Conservation (phyloP, 139 green algal genomes). For the Eudorina sp. region DNA sequence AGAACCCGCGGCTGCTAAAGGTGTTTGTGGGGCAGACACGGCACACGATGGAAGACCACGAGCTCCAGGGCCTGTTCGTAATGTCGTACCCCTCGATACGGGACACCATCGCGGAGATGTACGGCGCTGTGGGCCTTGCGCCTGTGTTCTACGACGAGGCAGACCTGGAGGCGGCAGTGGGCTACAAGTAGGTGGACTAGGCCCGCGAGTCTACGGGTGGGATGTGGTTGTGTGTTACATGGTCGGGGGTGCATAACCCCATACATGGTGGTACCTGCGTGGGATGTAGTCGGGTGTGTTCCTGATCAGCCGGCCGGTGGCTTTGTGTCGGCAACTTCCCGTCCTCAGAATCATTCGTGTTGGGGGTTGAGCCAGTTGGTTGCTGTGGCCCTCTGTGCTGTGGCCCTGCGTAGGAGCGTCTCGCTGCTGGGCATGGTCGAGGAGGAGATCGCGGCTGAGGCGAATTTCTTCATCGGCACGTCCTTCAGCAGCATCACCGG, state of each 20-base stretch:
- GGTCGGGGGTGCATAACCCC: no score
- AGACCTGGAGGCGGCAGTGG: conserved; percentile 36
- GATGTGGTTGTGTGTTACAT: no score
- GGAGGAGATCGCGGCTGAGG: conserved; percentile 34
- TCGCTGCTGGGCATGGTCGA: conserved; percentile 49
- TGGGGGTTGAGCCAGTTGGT: no score
- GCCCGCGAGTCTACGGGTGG: no score
- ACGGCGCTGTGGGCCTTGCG: background rate
- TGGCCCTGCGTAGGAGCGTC: conserved; percentile 10
- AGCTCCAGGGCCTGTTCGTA: conserved; percentile 24
- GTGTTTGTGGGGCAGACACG: conserved; percentile 20
- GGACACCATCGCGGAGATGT: background rate
- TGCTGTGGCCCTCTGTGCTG: no score
- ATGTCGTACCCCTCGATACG: conserved; percentile 34
- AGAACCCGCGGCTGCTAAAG: conserved; percentile 37
- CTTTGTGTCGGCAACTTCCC: no score
- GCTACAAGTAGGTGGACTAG: conserved; percentile 43
- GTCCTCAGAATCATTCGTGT: no score
- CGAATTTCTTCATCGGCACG: conserved; percentile 42
- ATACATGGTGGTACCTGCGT: no score
- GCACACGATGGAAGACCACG: background rate
- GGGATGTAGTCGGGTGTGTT: no score
- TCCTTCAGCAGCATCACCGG: conserved; percentile 47
- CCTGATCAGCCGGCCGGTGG: no score
- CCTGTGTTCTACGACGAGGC: conserved; percentile 22